Evolutionary conservation across 2,329 filamentous ascomycete species (phyloP).

Genomic region (Epichloe bromicola): DNA sequence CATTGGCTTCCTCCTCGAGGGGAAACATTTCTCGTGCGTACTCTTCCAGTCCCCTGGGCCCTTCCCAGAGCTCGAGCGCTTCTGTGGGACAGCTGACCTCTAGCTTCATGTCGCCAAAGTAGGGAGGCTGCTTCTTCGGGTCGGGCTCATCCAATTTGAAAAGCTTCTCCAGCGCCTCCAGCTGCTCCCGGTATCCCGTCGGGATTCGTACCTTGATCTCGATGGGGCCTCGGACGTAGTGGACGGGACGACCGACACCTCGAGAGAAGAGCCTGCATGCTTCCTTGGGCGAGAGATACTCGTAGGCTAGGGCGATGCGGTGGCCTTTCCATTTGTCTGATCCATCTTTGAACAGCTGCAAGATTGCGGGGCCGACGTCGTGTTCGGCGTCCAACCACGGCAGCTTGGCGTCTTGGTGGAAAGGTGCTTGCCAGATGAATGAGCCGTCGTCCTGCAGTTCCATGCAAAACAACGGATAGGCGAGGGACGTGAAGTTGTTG

Average conservation of each 20-base stretch:
- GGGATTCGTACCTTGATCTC: slow-evolving; percentile 79
- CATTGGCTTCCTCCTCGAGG: slow-evolving; percentile 88
- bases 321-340: slow-evolving; percentile 67
- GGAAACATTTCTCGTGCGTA: slow-evolving; percentile 92
- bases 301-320: slow-evolving; percentile 79
- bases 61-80: slow-evolving; percentile 79
- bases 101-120: slow-evolving; percentile 45
- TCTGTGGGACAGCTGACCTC: slow-evolving; percentile 57
- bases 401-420: slow-evolving; percentile 76
- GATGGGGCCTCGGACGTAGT: slow-evolving; percentile 67
- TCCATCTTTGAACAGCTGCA: slow-evolving; percentile 94
- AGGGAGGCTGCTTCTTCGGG: slow-evolving; percentile 44
- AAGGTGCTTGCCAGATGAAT: slow-evolving; percentile 87
- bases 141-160: slow-evolving; percentile 39
- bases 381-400: slow-evolving; percentile 96
- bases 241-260: slow-evolving; percentile 65
- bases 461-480: slow-evolving; percentile 93
- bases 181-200: slow-evolving; percentile 75
- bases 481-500: slow-evolving; percentile 93
- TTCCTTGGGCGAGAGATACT: slow-evolving; percentile 72
- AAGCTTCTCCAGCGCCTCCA: slow-evolving; percentile 54
- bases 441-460: slow-evolving; percentile 72
- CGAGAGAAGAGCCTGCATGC: slow-evolving; percentile 69
- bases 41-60: slow-evolving; percentile 79
- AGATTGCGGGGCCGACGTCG: slow-evolving; percentile 80